Conservation (phyloP, 2,329 filamentous ascomycete species). For the Fusarium sp. region DNA sequence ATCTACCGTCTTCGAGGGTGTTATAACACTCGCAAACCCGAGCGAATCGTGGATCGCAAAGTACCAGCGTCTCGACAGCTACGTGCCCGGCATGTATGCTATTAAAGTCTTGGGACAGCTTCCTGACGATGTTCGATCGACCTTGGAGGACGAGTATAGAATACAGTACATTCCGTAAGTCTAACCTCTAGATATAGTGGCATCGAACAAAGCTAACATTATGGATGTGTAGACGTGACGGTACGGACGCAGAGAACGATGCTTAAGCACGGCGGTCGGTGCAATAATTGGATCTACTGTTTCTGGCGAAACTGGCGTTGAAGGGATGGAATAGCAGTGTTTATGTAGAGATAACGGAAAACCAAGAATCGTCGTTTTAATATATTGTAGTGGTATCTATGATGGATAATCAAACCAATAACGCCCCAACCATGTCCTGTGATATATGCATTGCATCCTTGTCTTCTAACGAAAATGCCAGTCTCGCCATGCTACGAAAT, state of each 20-base stretch:
- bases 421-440: conserved; percentile 29
- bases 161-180: conserved; percentile 73
- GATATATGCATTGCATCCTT: neutral
- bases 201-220: conserved; percentile 15
- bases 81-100: conserved; percentile 90
- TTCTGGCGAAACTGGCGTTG: conserved; percentile 52
- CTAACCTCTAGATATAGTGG: neutral
- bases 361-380: conserved; percentile 27
- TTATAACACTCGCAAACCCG: conserved; percentile 89
- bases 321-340: conserved; percentile 28
- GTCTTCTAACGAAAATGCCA: neutral
- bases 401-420: conserved; percentile 35
- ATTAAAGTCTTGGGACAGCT: conserved; percentile 90
- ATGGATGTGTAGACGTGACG: conserved; percentile 62
- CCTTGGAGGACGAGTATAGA: conserved; percentile 72
- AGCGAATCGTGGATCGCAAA: conserved; percentile 91
- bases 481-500: neutral
- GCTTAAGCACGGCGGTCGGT: conserved; percentile 45
- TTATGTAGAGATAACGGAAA: conserved; percentile 21
- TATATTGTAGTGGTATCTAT: conserved; percentile 49
- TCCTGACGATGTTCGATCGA: conserved; percentile 72
- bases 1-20: conserved; percentile 93
- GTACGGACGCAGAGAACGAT: conserved; percentile 65
- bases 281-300: conserved; percentile 29
- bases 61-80: conserved; percentile 92